phyloP scores from a whole-genome alignment of 345 rosid species.

The Acer yangbiense region DNA sequence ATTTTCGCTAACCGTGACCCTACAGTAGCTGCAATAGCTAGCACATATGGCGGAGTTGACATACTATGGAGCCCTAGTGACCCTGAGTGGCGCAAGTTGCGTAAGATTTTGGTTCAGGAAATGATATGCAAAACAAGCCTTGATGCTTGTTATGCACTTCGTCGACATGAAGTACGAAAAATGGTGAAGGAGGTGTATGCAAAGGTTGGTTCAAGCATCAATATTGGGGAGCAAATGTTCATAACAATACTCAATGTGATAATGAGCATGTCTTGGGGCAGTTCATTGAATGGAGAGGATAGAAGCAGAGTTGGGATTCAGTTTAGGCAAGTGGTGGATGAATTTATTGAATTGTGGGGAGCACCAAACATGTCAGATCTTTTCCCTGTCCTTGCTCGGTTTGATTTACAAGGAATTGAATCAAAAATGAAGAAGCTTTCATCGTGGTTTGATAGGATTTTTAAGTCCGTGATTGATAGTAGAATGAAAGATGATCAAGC shows the following conservation, averaged over 20 bases:
- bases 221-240: conserved; percentile 40
- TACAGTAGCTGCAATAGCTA: not conserved
- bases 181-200: conserved; percentile 21
- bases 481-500: too few relatives aligned
- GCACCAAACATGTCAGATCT: too few relatives aligned
- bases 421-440: too few relatives aligned
- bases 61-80: conserved; percentile 15
- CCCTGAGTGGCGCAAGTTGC: conserved; percentile 25
- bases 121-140: conserved; percentile 35
- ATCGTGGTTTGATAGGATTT: too few relatives aligned
- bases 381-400: too few relatives aligned
- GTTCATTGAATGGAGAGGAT: conserved; percentile 39
- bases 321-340: conserved; percentile 32
- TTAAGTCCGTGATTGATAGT: too few relatives aligned
- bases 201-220: conserved; percentile 31
- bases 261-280: conserved; percentile 55
- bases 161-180: conserved; percentile 28
- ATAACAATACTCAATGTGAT: conserved; percentile 40
- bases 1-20: conserved; percentile 32
- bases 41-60: conserved; percentile 30
- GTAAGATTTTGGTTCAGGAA: conserved; percentile 27
- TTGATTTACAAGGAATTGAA: too few relatives aligned
- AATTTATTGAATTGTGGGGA: conserved; percentile 35
- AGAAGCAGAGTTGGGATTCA: conserved; percentile 33
- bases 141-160: conserved; percentile 34